Conservation (phyloP, 2,329 filamentous ascomycete species). For the Sporothrix globosa region DNA sequence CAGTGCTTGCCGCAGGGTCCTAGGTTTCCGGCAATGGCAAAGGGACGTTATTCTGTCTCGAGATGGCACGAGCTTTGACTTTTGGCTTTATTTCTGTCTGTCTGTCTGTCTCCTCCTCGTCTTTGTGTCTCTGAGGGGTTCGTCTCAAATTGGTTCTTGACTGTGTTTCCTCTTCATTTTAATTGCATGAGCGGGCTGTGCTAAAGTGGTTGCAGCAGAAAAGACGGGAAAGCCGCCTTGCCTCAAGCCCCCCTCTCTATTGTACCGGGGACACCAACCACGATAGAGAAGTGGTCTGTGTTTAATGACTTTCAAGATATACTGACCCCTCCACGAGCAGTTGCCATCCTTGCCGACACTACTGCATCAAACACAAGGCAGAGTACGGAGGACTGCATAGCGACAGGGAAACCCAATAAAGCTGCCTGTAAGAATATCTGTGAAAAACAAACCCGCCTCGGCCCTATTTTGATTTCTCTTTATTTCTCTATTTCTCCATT, state of each 20-base stretch:
- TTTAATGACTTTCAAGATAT: background rate
- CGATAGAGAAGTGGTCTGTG: slow-evolving; percentile 1
- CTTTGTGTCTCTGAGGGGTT: background rate
- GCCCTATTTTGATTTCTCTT: background rate
- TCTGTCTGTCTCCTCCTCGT: background rate
- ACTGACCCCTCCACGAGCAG: background rate
- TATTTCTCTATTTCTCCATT: too few species aligned
- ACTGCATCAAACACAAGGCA: slow-evolving; percentile 11
- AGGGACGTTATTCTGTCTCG: too few species aligned
- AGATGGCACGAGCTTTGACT: background rate
- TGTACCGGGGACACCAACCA: too few species aligned
- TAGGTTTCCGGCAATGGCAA: background rate
- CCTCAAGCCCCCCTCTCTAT: background rate
- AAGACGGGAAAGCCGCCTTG: slow-evolving; percentile 7
- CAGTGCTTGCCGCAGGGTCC: slow-evolving; percentile 22
- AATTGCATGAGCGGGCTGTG: background rate
- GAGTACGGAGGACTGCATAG: background rate
- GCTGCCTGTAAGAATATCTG: background rate
- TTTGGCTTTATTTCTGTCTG: background rate
- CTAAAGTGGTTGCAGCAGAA: slow-evolving; percentile 7
- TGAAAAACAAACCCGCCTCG: slow-evolving; percentile 9
- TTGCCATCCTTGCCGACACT: background rate
- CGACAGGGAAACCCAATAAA: background rate
- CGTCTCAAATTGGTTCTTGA: background rate
- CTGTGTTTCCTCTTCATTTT: background rate